These are phyloP conservation scores for Homolaphlyctis polyrhiza DNA, from an alignment of 371 early-diverging fungal species.

Conservation along the genomic window DNA sequence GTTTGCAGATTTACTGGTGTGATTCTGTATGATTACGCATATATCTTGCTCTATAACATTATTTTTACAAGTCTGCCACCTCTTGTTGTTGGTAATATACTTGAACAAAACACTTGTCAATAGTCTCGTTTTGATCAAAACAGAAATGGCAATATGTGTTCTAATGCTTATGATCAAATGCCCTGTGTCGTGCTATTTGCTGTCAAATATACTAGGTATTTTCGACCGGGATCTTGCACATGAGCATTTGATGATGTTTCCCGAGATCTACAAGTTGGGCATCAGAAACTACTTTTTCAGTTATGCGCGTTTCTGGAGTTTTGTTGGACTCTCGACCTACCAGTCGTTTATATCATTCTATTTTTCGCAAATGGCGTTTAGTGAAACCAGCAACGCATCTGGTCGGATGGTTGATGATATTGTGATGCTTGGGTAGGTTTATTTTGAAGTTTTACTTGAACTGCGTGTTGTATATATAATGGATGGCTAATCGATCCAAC, in stretches of 20 bases:
- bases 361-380: slow-evolving; percentile 58
- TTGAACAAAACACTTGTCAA: slow-evolving; percentile 25
- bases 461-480: too few species aligned
- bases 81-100: slow-evolving; percentile 27
- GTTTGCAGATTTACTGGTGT: slow-evolving; percentile 55
- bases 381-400: slow-evolving; percentile 34
- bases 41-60: slow-evolving; percentile 32
- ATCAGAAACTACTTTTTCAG: slow-evolving; percentile 65
- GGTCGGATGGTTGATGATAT: slow-evolving; percentile 55
- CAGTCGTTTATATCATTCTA: slow-evolving; percentile 82
- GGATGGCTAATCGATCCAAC: too few species aligned
- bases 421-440: too few species aligned
- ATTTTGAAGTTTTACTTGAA: too few species aligned
- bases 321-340: slow-evolving; percentile 73
- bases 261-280: slow-evolving; percentile 75
- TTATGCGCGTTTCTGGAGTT: slow-evolving; percentile 65
- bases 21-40: slow-evolving; percentile 76
- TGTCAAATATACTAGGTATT: slow-evolving; percentile 32
- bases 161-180: slow-evolving; percentile 44
- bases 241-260: slow-evolving; percentile 56
- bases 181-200: slow-evolving; percentile 59
- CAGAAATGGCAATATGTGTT: too few species aligned
- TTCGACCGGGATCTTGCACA: slow-evolving; percentile 32
- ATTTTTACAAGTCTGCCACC: slow-evolving; percentile 32
- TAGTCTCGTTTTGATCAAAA: not conserved